Base-by-base conservation (phyloP, 1,139 yeast genomes). In the Schwanniomyces etchellsii region DNA sequence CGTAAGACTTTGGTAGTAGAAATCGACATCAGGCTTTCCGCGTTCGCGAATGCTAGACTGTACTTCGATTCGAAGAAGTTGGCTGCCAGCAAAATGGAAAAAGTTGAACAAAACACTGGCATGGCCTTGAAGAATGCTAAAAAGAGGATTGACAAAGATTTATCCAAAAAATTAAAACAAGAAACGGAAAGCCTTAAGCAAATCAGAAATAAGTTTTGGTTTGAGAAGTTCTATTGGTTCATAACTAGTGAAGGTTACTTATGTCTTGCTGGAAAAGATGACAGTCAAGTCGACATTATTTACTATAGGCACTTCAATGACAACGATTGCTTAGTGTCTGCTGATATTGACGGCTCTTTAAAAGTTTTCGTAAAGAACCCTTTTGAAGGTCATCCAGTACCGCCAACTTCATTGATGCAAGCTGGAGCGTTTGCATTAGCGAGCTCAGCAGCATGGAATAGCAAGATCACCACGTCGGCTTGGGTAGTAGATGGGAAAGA, bases 181-280 rank as follows among this genome's bases (percentile, higher is more conserved):
- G 80, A 81, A 35, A 72, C 70, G 35, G 81, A 77, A 27, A 67
- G 74, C 2, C 63, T 86, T 36, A 80, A 75, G 38, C 77, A 73
- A 23, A 63, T 82, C 20, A 70, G 96, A 30, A 70, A 75, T 4
- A 85, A 86, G 28, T 81, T 66, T 46, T 89, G 96, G 84, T 93
- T 93, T 60, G 98, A 91, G 49, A 91, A 91, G 53, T 91, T 82
- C 52, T 78, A 67, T 48, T 91, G 98, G 98, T 91, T 91, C 50
- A 69, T 88, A 18, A 74, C 95, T 0, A 80, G 81, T 40, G 97
- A 91, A 50, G 95, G 95, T 0, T 88, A 84, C 47, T 61, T 91
- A 32, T 84, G 94, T 39, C 55, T 91, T 30, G 88, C 91, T 29
- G 97, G 96, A 2, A 76, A 86, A 40, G 96, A 93, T 50, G 73